Evolutionary conservation across 306 rosid genomes (phyloP), one percentile per base, ranked within the genome.

Genomic region (Sphenostylis stenocarpa): DNA sequence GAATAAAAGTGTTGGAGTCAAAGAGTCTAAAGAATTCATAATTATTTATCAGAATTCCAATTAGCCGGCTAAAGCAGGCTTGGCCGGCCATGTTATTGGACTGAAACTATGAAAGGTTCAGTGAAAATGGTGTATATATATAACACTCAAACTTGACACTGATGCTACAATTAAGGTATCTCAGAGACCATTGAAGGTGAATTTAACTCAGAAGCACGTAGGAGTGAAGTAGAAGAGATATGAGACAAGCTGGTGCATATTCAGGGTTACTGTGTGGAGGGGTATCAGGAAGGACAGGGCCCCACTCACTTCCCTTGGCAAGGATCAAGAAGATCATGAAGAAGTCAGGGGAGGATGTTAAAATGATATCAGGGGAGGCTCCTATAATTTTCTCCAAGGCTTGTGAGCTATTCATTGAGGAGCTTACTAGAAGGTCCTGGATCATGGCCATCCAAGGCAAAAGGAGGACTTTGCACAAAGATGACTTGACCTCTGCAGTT

Each of bases 311-410:
- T 74, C 94, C 97, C 1, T 69, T 90, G 75, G 97, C 92, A 49
- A 90, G 97, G 80, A 92, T 92, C 52, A 90, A 88, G 87, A 90
- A 88, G 88, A 88, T 92, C 70, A 87, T 92, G 97, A 90, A 87
- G 86, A 85, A 80, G 0, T 90, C 88, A 3, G 84, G 89, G 1
- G 89, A 86, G 6, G 93, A 84, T 11, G 94, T 87, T 58, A 93
- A 93, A 23, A 89, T 93, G 97, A 87, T 90, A 64, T 90, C 97
- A 3, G 90, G 92, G 6, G 96, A 88, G 66, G 87, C 94, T 13
- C 96, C 92, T 0, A 73, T 93, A 63, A 84, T 92, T 23, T 88
- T 92, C 67, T 83, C 97, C 0, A 92, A 90, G 74, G 96, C 97
- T 21, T 92, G 97, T 67, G 97, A 90, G 76, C 86, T 88, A 9